These are phyloP conservation scores for Apiospora arundinis DNA, from an alignment of 2,329 filamentous ascomycete genomes.

Conservation along the genomic window DNA sequence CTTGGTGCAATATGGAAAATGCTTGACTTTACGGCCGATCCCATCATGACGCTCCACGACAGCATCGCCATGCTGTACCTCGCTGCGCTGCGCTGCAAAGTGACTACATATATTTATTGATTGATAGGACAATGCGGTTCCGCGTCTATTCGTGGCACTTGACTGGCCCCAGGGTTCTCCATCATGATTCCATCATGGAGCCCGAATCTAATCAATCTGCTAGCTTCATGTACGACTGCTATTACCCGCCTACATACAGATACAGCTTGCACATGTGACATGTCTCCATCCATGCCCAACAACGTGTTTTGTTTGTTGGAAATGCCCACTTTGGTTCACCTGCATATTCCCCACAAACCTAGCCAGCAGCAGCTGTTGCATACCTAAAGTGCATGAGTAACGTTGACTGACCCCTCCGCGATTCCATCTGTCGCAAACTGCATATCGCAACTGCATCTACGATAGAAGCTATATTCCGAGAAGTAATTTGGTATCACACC, in stretches of 20 bases:
- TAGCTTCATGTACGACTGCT: not conserved
- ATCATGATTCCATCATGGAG: constrained; percentile 12
- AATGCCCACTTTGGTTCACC: not conserved
- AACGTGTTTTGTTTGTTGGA: constrained; percentile 1
- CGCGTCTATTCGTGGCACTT: not conserved
- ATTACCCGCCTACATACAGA: not conserved
- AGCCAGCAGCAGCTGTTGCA: not conserved
- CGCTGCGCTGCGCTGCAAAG: not conserved
- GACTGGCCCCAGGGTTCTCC: not conserved
- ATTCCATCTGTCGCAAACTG: not conserved
- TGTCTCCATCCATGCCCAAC: constrained; percentile 13
- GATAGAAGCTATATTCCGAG: too few species aligned
- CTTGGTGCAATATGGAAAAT: too few species aligned
- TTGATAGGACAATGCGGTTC: not conserved
- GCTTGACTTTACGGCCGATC: not conserved
- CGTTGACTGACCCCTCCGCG: not conserved
- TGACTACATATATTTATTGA: too few species aligned
- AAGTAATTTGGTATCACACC: too few species aligned
- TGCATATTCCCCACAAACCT: constrained; percentile 10
- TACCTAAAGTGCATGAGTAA: not conserved
- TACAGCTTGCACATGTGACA: constrained; percentile 2
- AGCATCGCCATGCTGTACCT: not conserved
- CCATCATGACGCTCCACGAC: constrained; percentile 5
- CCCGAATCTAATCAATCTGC: not conserved
- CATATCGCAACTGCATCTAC: not conserved